Evolutionary conservation across 2,329 filamentous ascomycete genomes (phyloP), one percentile per base, ranked within the genome.

Genomic region (Ascochyta fabae): DNA sequence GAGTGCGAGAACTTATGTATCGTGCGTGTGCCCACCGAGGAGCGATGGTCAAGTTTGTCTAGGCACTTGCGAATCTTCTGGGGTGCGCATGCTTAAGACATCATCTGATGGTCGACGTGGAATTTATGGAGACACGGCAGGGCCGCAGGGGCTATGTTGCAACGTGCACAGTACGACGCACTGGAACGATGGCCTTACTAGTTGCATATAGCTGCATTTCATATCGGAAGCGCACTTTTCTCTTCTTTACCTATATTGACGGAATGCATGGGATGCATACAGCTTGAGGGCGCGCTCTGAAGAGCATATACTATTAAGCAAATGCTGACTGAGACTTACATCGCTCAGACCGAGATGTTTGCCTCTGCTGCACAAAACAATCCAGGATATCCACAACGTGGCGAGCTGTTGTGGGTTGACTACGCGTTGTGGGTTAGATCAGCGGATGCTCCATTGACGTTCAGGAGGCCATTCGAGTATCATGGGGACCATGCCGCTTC

Each of bases 131-230:
- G 48, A 57, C 48, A 48, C 39, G 42, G 39, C 53, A 56, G 39
- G 47, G 43, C 39, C 22, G 38, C 44, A 57, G 48, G 53, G 53
- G 53, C 22, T 48, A 22, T 36, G 24, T 31, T 57, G 48, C 48
- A 57, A 57, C 48, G 53, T 57, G 53, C 53, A 45, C 44, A 41
- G 48, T 48, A n/a, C 48, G 44, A 57, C 39, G 3, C 40, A 48
- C 48, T 52, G 35, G 53, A 41, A 57, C 48, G 38, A 48, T 43
- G 26, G 26, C 34, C 35, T 48, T 9, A n/a, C 24, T 47, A 56
- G 53, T 19, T 31, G 19, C 34, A 38, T 46, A 16, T 35, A 33
- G 31, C n/a, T 43, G 42, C 31, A 39, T 56, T 22, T 29, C 9
- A 47, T 26, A 24, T 16, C 29, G 43, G 31, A 42, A 46, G 31